Percentiles rank a stretch among this genome's conserved stretches.
Conservation (phyloP, 2,329 filamentous ascomycete species). For the Clonostachys sp. region DNA sequence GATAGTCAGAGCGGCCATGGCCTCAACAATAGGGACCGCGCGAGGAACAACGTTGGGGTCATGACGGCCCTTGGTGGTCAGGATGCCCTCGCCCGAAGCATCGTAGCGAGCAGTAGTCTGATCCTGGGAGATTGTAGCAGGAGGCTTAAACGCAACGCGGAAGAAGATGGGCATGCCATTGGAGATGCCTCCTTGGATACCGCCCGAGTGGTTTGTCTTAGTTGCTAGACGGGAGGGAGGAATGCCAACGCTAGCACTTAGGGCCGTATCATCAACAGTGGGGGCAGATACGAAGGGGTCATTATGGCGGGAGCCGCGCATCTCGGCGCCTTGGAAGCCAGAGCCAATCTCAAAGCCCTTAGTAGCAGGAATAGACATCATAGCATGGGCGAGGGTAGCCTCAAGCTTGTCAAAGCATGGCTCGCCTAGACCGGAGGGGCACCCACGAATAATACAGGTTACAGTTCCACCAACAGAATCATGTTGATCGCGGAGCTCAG, state of each 20-base stretch:
- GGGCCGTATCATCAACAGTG: constrained; percentile 34
- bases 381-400: constrained; percentile 84
- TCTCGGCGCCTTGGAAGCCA: constrained; percentile 81
- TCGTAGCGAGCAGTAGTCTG: constrained; percentile 82
- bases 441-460: constrained; percentile 86
- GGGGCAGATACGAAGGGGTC: constrained; percentile 53
- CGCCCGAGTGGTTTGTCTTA: constrained; percentile 91
- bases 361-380: constrained; percentile 90
- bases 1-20: constrained; percentile 83
- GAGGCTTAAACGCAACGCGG: constrained; percentile 89
- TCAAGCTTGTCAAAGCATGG: constrained; percentile 95
- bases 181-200: constrained; percentile 91
- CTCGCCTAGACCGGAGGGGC: constrained; percentile 83
- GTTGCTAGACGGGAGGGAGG: constrained; percentile 66
- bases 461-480: constrained; percentile 95
- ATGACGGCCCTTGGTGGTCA: constrained; percentile 90
- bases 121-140: constrained; percentile 86
- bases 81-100: constrained; percentile 62
- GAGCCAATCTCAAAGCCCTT: constrained; percentile 96
- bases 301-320: constrained; percentile 88
- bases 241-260: constrained; percentile 33
- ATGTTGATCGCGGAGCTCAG: constrained; percentile 68
- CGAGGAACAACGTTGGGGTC: constrained; percentile 90
- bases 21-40: constrained; percentile 84
- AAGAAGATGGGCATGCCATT: constrained; percentile 96